Evolutionary conservation across 495 filamentous ascomycete genomes (phyloP), one percentile per base, ranked within the genome.

Genomic region (Physcia stellaris): DNA sequence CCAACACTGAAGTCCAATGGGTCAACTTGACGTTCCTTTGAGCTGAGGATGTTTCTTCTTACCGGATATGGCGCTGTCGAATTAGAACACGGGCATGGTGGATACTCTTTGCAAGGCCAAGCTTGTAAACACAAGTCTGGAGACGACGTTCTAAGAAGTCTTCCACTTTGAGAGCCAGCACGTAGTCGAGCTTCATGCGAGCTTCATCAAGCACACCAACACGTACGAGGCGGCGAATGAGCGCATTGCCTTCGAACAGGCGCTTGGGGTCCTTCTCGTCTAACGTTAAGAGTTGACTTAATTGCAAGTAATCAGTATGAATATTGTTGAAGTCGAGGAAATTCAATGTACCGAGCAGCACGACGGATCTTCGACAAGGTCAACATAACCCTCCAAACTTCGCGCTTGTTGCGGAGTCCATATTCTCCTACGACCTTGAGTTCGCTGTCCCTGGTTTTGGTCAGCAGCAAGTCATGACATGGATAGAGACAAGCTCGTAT

Each of bases 181-280:
- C 90, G 83, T 98, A 98, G 92, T 98, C 90, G 73, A 98, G 86
- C 82, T 94, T 98, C 92, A 96, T 98, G 77, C 92, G 90, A 63
- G 85, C 82, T 75, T 98, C 90, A 63, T 98, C 90, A 62, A 98
- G 83, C 59, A 98, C 90, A 83, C 90, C 90, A 60, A 96, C 86
- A 65, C 90, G 92, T 54, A 98, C 92, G 41, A 98, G 86, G 78
- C 90, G 90, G 60, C 90, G 92, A 80, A 98, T 98, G 60, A 98
- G 75, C 62, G 90, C 90, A 68, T 98, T 98, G 64, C 90, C 90
- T 75, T 98, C 90, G 77, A 98, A 98, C 52, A 98, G 86, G 67
- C 90, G 86, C 77, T 96, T 96, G 59, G 90, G 90, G 73, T 98
- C 92, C 70, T 98, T 98, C 75, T 98, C 90, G 58, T 98, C 90